phyloP scores from a whole-genome alignment of 768 basidiomycete species.

The Boletus sp. region DNA sequence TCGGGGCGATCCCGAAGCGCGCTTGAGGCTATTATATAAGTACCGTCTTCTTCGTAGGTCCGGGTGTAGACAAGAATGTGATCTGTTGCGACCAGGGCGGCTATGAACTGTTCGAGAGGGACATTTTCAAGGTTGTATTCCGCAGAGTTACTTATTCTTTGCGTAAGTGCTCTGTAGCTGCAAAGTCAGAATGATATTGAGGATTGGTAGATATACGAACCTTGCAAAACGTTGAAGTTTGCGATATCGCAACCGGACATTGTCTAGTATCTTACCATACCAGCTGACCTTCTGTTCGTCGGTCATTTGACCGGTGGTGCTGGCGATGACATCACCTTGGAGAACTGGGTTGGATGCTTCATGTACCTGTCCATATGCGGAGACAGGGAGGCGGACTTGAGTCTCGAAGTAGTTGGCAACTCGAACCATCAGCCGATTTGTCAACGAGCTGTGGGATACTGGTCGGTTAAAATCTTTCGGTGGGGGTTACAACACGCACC shows the following conservation, averaged over 20 bases:
- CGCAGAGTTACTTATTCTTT: slow-evolving; percentile 89
- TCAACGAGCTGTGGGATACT: slow-evolving; percentile 62
- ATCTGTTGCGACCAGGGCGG: slow-evolving; percentile 73
- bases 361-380: slow-evolving; percentile 31
- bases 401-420: slow-evolving; percentile 94
- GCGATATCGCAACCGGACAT: slow-evolving; percentile 85
- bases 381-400: slow-evolving; percentile 75
- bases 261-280: slow-evolving; percentile 92
- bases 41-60: slow-evolving; percentile 81
- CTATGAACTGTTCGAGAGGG: slow-evolving; percentile 75
- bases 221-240: slow-evolving; percentile 92
- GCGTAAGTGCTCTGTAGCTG: slow-evolving; percentile 57
- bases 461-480: not conserved
- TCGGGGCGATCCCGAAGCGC: slow-evolving; percentile 74
- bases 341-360: slow-evolving; percentile 34
- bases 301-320: slow-evolving; percentile 55
- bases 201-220: slow-evolving; percentile 35
- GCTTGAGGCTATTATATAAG: slow-evolving; percentile 83
- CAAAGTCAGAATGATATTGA: slow-evolving; percentile 2
- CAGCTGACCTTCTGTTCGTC: slow-evolving; percentile 80
- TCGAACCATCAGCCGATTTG: slow-evolving; percentile 88
- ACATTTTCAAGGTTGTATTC: slow-evolving; percentile 81
- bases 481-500: slow-evolving; percentile 47
- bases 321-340: slow-evolving; percentile 35
- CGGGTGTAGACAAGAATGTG: slow-evolving; percentile 95